Evolutionary conservation across 2,329 filamentous ascomycete species (phyloP), one percentile per base, ranked within the genome.

Genomic region (Zalaria sp.): DNA sequence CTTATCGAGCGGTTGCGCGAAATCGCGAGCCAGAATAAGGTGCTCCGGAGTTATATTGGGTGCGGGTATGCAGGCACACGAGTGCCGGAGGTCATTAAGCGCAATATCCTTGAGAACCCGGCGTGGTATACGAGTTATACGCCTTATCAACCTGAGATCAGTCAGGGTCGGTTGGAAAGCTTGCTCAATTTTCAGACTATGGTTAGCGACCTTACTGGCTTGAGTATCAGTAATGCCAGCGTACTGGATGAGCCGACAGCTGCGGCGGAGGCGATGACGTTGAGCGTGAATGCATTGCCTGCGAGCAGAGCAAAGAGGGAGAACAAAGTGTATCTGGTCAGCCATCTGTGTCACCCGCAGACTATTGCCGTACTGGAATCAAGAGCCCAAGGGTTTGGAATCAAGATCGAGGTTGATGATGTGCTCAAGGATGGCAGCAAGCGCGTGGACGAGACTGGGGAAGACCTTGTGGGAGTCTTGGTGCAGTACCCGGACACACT

Each of bases 101-200:
- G 88, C 51, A 95, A 95, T 58, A 73, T 96, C 4, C 68, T 96
- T 44, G 87, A 96, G 69, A 89, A 83, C 59, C 89, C 89, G 4
- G 87, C 81, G 6, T 96, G 89, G 89, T 96, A 96, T 62, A 96
- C 89, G 34, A 94, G 87, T 65, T 95, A 96, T 62, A 95, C 89
- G 0, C 89, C 89, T 10, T 96, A 95, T 64, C 89, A 96, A 66
- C 83, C 89, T 2, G 89, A 96, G 66, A 94, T 96, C 67, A 94
- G 87, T 60, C 89, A 96, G 65, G 89, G 89, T 31, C 79, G 89
- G 42, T 65, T 96, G 47, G 86, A 95, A 69, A 93, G 86, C 4
- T 68, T 96, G 41, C 69, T 96, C 48, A 96, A 96, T 69, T 96
- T 87, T 67, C 89, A 96, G 69, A 96, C 89, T 11, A 72, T 96